A percentile compares a stretch with the other conserved stretches of the same genome.
phyloP scores from a whole-genome alignment of 1,284 basidiomycete genomes.

The Cystobasidiaceae sp. region DNA sequence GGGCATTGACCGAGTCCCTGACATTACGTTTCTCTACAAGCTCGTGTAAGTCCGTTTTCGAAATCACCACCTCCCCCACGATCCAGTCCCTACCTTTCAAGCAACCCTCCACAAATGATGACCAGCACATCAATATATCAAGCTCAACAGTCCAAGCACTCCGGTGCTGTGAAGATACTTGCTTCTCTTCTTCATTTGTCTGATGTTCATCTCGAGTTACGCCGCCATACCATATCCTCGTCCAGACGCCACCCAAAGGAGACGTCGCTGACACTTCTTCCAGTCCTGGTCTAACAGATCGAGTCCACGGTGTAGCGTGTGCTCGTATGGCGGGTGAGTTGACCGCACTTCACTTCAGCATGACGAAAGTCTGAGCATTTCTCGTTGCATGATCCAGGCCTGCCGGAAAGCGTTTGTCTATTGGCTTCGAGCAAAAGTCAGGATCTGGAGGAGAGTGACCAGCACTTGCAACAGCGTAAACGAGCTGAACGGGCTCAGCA shows the following conservation, averaged over 20 bases:
- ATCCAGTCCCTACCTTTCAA: constrained; percentile 31
- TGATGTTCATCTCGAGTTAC: background rate
- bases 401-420: constrained; percentile 20
- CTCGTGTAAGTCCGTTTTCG: constrained; percentile 48
- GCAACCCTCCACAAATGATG: constrained; percentile 13
- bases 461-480: background rate
- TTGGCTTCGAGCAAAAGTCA: constrained; percentile 22
- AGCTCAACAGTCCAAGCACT: constrained; percentile 32
- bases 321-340: constrained; percentile 28
- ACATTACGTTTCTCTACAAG: constrained; percentile 78
- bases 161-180: constrained; percentile 18
- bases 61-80: constrained; percentile 20
- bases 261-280: background rate
- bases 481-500: background rate
- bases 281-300: constrained; percentile 25
- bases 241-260: background rate
- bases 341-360: too few species aligned
- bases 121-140: constrained; percentile 27
- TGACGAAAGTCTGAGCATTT: background rate
- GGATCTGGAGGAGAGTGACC: constrained; percentile 11
- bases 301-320: constrained; percentile 25
- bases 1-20: constrained; percentile 61
- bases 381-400: background rate
- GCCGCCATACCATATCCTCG: background rate
- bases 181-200: constrained; percentile 28